Percentiles rank a stretch among this genome's conserved stretches.
Conservation (phyloP, 768 basidiomycete species). For the Cystoderma amianthinum region DNA sequence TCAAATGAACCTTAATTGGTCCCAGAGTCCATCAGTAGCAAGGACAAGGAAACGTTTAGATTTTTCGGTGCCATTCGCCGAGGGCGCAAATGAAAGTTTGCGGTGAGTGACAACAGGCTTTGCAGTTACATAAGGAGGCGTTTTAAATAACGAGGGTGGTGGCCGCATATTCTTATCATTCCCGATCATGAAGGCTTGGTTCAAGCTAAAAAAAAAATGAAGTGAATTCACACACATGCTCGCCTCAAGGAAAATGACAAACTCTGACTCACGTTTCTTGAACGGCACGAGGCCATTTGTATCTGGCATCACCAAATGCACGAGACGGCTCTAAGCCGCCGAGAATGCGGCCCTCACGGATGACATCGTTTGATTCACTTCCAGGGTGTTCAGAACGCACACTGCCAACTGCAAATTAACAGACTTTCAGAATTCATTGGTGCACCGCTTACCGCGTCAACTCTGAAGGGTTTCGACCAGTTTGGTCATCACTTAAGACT, state of each 20-base stretch:
- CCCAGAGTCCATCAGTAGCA: constrained; percentile 85
- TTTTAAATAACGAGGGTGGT: constrained; percentile 60
- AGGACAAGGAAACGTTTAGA: constrained; percentile 75
- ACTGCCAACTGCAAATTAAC: constrained; percentile 28
- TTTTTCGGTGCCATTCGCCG: constrained; percentile 19
- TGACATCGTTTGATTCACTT: constrained; percentile 66
- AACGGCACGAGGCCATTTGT: constrained; percentile 76
- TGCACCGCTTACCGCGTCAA: constrained; percentile 58
- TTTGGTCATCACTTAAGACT: constrained; percentile 94
- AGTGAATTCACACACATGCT: background rate
- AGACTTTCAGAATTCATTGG: background rate
- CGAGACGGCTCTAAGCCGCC: constrained; percentile 84
- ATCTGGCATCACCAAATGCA: constrained; percentile 85
- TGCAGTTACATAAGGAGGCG: constrained; percentile 91
- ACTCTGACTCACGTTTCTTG: constrained; percentile 55
- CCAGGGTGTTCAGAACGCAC: constrained; percentile 79
- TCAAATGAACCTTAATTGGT: constrained; percentile 39
- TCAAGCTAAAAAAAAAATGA: constrained; percentile 27
- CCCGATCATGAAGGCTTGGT: constrained; percentile 60
- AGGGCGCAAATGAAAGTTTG: constrained; percentile 49
- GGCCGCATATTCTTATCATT: constrained; percentile 53
- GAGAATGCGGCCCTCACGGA: constrained; percentile 75
- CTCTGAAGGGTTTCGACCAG: constrained; percentile 86
- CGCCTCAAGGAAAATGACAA: too few relatives aligned
- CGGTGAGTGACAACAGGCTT: constrained; percentile 77